Base-by-base conservation (phyloP, 805 yeast genomes). In the Kodamaea jinghongensis region DNA sequence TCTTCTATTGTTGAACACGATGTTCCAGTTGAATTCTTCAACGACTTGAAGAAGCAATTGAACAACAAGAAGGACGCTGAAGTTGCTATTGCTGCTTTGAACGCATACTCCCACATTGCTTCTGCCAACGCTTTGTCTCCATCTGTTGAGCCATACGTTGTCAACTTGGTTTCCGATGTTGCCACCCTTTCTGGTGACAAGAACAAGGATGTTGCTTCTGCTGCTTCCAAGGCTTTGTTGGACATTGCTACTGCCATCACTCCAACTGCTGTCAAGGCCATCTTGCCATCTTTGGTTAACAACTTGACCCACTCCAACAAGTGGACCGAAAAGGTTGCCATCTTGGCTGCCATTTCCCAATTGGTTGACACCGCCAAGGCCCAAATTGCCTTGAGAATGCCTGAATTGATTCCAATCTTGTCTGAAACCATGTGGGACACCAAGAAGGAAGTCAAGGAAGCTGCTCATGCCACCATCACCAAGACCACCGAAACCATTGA, bases 401-500 rank as follows among this genome's bases (percentile, higher is more conserved):
- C 98, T 63, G 98, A 93, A 79, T 82, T 93, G 70, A 91, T 93
- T 62, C 99, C 99, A 71, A 93, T 84, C 55, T 77, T 93, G 61
- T 93, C 99, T 58, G 99, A 93, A 79, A 88, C 97, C 61, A 93
- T 93, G 98, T 93, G 99, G 99, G 99, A 93, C 75, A 93, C 99
- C 74, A 93, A 93, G 83, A 78, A 79, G 73, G 98, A 93, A 65
- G 99, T 93, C 67, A 93, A 93, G 84, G 79, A 77, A 56, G 96
- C 95, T 67, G 98, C 99, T 52, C 86, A 93, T 58, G 83, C 82
- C 61, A 88, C 98, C 71, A 89, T 93, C 81, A 79, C 90, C 71
- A 87, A 88, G 75, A 83, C 96, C 56, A 93, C 99, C 60, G 93
- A 90, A 72, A 89, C 98, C 63, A 91, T 93, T 57, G 95, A 91